These are phyloP conservation scores for Amoeboaphelidium occidentale DNA, from an alignment of 371 early-diverging fungal species.

Conservation along the genomic window DNA sequence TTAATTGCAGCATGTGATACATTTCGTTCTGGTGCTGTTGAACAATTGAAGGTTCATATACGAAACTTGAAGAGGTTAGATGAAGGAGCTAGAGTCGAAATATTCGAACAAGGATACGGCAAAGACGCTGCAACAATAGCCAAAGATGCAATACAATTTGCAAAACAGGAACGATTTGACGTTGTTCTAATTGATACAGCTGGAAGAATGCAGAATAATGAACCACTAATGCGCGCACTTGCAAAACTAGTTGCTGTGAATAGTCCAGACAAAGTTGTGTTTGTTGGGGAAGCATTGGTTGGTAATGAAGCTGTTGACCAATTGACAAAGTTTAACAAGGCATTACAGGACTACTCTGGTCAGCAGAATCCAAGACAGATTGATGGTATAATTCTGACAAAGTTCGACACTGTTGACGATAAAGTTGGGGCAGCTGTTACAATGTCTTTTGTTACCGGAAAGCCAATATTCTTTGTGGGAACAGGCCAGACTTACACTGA, in stretches of 20 bases:
- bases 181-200: constrained; percentile 98
- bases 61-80: constrained; percentile 58
- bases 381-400: constrained; percentile 92
- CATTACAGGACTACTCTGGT: constrained; percentile 65
- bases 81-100: constrained; percentile 47
- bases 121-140: constrained; percentile 96
- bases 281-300: constrained; percentile 98
- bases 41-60: constrained; percentile 86
- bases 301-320: constrained; percentile 97
- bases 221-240: constrained; percentile 87
- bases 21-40: constrained; percentile 97
- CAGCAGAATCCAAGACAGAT: constrained; percentile 56
- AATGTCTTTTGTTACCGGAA: constrained; percentile 85
- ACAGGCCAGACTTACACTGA: constrained; percentile 97
- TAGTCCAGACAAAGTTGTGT: constrained; percentile 90
- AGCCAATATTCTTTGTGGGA: constrained; percentile 98
- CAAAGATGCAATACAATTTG: constrained; percentile 47
- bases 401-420: constrained; percentile 97
- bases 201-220: constrained; percentile 98
- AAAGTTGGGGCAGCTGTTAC: constrained; percentile 93
- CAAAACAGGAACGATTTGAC: constrained; percentile 49
- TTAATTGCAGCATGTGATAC: constrained; percentile 98
- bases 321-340: constrained; percentile 90
- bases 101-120: constrained; percentile 96
- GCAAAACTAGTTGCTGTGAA: constrained; percentile 85